Evolutionary conservation across 164 flowering plant genomes (phyloP), one percentile per base, ranked within the genome.

Genomic region (Magnolia officinalis): DNA sequence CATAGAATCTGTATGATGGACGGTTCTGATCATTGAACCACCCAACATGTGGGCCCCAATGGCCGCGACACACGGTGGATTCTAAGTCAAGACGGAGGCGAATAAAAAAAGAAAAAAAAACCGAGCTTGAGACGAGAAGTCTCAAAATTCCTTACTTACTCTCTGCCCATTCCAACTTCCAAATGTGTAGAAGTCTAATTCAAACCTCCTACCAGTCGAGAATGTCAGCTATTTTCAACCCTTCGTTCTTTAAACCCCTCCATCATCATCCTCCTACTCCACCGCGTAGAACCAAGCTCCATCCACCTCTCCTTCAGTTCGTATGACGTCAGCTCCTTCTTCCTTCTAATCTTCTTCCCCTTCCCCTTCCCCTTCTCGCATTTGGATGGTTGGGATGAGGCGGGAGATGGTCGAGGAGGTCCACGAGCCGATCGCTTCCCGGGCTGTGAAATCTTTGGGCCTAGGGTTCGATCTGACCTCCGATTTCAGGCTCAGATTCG

Each of bases 401-500:
- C 19, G 4, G 70, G 19, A 67, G 70, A 23, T 29, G 71, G 50
- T 21, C 37, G 77, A 73, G 63, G 70, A 50, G 4, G 45, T 37
- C 45, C 61, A 23, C 31, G 84, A 81, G 63, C 23, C 75, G 29
- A 79, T 91, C 18, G 94, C 84, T 81, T 29, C 81, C 19, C 82
- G 85, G 68, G 98, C 97, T 0, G 50, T 87, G 76, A 83, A 87
- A 75, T 77, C 89, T 21, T 68, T 94, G 71, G 98, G 98, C 20
- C 78, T 81, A 73, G 98, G 97, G 61, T 92, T 94, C 70, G 97
- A 94, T 82, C 70, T 92, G 23, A 89, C 93, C 6, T 78, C 80
- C 65, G 98, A 91, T 82, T 93, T 93, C 76, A 81, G 96, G 85
- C 75, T 92, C 80, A 90, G 83, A 83, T 92, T 90, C 72, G 92